These are phyloP conservation scores for Populus hybrid DNA, from an alignment of 441 rosid genomes.

Conservation along the genomic window DNA sequence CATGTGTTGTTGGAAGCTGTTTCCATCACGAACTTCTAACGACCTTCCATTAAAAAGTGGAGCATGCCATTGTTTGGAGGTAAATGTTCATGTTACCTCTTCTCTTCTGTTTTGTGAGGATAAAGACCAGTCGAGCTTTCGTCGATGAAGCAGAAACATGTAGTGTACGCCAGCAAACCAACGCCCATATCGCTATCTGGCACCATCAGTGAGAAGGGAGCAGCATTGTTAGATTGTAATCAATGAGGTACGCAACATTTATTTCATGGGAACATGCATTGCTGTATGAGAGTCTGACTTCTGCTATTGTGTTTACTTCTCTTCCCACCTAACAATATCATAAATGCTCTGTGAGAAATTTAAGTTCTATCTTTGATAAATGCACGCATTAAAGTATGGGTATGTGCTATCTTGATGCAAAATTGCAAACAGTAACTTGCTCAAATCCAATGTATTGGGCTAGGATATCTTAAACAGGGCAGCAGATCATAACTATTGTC, in stretches of 20 bases:
- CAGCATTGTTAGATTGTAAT: neutral
- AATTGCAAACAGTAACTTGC: neutral
- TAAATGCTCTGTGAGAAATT: neutral
- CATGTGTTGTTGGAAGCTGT: constrained; percentile 1
- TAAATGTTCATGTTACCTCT: neutral
- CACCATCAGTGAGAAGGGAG: neutral
- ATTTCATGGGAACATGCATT: constrained; percentile 6
- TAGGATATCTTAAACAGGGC: neutral
- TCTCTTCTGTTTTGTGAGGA: neutral
- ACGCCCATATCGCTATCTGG: neutral
- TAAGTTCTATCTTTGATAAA: neutral
- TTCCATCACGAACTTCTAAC: neutral
- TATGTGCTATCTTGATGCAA: neutral
- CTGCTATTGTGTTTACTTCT: neutral
- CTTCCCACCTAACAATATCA: neutral
- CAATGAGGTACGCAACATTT: constrained; percentile 5
- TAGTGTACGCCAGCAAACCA: neutral
- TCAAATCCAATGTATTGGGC: neutral
- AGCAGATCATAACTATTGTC: neutral
- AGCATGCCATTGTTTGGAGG: neutral
- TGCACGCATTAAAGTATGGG: neutral
- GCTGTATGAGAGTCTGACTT: constrained; percentile 14
- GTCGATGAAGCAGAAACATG: neutral
- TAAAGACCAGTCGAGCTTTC: neutral
- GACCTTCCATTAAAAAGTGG: too few species aligned